Conservation (phyloP, 306 rosid species). For the Hippophae tibetana region DNA sequence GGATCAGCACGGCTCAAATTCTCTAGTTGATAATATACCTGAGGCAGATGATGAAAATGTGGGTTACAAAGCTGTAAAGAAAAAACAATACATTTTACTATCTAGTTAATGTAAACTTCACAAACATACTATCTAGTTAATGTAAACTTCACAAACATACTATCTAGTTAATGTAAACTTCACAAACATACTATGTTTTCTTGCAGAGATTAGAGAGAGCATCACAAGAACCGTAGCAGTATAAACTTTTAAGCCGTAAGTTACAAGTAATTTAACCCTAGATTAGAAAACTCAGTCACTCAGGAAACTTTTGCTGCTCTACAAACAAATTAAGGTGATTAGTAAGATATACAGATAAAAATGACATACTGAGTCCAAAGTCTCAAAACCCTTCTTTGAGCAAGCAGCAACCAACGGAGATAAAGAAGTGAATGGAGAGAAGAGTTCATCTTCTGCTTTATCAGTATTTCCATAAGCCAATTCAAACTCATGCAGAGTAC, state of each 20-base stretch:
- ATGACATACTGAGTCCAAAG: slow-evolving; percentile 69
- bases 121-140: too few species aligned
- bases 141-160: too few species aligned
- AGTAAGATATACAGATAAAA: slow-evolving; percentile 2
- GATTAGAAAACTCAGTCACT: too few species aligned
- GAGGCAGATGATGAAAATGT: slow-evolving; percentile 8
- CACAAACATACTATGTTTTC: background rate
- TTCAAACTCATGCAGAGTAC: slow-evolving; percentile 65
- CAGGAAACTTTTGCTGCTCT: too few species aligned
- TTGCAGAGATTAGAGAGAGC: too few species aligned
- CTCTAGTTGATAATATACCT: slow-evolving; percentile 97
- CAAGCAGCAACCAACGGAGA: slow-evolving; percentile 75
- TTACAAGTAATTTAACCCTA: too few species aligned
- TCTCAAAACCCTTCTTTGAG: slow-evolving; percentile 86
- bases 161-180: background rate
- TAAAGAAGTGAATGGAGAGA: slow-evolving; percentile 88
- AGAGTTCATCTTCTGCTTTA: slow-evolving; percentile 51
- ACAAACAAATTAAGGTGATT: background rate
- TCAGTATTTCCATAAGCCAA: slow-evolving; percentile 42
- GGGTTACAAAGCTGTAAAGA: background rate
- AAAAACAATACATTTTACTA: background rate
- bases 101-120: background rate
- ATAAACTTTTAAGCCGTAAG: too few species aligned
- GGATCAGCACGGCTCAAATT: slow-evolving; percentile 56
- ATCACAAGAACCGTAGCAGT: too few species aligned